Evolutionary conservation across 108 stramenopile genomes (phyloP), one percentile per base, ranked within the genome.

Genomic region (Cyclotella cryptica): DNA sequence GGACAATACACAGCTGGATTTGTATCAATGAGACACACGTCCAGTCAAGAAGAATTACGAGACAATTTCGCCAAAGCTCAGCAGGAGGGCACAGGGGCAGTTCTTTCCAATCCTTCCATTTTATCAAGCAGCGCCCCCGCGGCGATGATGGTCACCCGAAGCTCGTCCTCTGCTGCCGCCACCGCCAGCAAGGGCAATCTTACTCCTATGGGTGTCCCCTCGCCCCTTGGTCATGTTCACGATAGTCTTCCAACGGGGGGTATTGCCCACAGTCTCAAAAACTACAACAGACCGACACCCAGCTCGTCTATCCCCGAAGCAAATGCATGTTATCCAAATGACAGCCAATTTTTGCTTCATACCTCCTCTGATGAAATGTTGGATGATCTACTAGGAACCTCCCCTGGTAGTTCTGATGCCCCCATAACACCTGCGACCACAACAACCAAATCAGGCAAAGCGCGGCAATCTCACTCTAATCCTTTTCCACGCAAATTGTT

Each of bases 401-500:
- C 52, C 46, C 59, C 73, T 46, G 65, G 69, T 29, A 76, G 55
- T 29, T 6, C 71, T 22, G 46, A 77, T 35, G 49, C 46, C 39
- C 81, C 81, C 18, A 72, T 66, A 47, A 66, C 79, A 0, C 41
- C 77, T 19, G 66, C 71, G 27, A 70, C 75, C 0, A 76, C 85
- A 0, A 86, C 85, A 8, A 39, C 47, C 13, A 63, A 64, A 39
- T 18, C 59, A 15, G 70, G 63, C 5, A 75, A 75, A 62, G 52
- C 65, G 29, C 62, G 76, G 21, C 69, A 69, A 19, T 80, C 80
- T 13, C 90, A 91, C 72, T 92, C 94, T 28, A 93, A 93, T 86
- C 94, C 96, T 0, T 97, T 96, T 66, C 96, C 96, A 11, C 85
- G 92, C 21, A 97, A 97, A 57, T 84, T 97, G 43, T 91, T 95